Evolutionary conservation across 139 green algal genomes (phyloP).

Genomic region (Micractinium conductrix): DNA sequence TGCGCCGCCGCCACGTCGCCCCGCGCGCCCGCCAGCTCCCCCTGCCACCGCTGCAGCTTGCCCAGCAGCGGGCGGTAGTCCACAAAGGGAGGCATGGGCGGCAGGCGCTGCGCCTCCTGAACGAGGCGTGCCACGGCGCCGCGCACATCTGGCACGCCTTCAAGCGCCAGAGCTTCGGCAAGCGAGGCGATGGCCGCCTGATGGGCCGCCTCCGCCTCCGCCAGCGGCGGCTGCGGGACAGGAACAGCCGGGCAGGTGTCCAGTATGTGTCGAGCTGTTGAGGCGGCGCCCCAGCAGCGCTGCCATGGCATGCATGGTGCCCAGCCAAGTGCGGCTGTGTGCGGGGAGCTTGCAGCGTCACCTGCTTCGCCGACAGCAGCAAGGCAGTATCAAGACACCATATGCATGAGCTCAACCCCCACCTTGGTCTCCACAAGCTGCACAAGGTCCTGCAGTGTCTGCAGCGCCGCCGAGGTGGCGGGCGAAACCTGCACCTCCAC

Average conservation of each 20-base stretch:
- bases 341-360: too few relatives aligned
- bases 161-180: not conserved
- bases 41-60: not conserved
- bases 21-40: not conserved
- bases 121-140: not conserved
- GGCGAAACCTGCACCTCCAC: slow-evolving; percentile 11
- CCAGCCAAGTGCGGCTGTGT: too few relatives aligned
- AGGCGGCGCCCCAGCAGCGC: too few relatives aligned
- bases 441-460: not conserved
- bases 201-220: not conserved
- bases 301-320: too few relatives aligned
- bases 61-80: not conserved
- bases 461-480: not conserved
- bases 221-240: not conserved
- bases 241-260: too few relatives aligned
- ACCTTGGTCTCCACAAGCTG: not conserved
- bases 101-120: not conserved
- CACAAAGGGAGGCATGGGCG: not conserved
- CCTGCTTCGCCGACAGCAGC: too few relatives aligned
- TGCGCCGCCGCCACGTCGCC: not conserved
- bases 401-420: too few relatives aligned
- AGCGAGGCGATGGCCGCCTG: not conserved
- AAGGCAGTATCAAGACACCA: too few relatives aligned
- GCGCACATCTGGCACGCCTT: not conserved
- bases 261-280: too few relatives aligned